Evolutionary conservation across 129 eudicot species (phyloP), one percentile per base, ranked within the genome.

Genomic region (Lonicera japonica): DNA sequence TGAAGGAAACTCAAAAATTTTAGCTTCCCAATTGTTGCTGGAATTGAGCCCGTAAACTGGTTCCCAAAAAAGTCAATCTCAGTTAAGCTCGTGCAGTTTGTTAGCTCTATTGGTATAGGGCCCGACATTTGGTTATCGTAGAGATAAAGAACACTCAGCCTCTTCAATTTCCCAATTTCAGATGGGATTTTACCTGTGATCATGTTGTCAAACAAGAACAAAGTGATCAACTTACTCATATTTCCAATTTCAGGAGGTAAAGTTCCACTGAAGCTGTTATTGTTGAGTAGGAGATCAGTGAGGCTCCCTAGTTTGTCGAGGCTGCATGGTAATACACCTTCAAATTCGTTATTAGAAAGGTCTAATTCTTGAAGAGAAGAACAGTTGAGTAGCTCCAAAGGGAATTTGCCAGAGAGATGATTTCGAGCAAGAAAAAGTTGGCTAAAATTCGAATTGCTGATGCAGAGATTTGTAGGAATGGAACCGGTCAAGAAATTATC

Each of bases 51-150:
- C 0, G 88, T 56, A 39, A 92, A 76, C 47, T 82, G 90, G 69
- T 84, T 87, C 18, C 96, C 96, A 40, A 82, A 92, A 72, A 92
- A 82, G 75, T 92, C 98, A 15, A 92, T 59, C 53, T 82, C 88
- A 7, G 66, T 66, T 59, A 92, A 74, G 67, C 84, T 84, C 21
- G 90, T 61, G 75, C 98, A 92, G 69, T 92, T 87, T 41, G 79
- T 87, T 46, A 92, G 46, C 88, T 92, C 95, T 29, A n/a, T 48
- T 12, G 96, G 98, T 21, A 92, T 92, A 51, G 40, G 75, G 25
- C 98, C 98, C 3, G 98, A 84, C 84, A 92, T 70, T 66, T 82
- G 96, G 70, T 83, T 92, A 64, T 92, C 98, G 52, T 92, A 87
- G 48, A 92, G 85, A 74, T 92, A 92, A 67, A 92, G 24, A 14